phyloP scores from a whole-genome alignment of 305 asterid species.

The Plantago coronopus region DNA sequence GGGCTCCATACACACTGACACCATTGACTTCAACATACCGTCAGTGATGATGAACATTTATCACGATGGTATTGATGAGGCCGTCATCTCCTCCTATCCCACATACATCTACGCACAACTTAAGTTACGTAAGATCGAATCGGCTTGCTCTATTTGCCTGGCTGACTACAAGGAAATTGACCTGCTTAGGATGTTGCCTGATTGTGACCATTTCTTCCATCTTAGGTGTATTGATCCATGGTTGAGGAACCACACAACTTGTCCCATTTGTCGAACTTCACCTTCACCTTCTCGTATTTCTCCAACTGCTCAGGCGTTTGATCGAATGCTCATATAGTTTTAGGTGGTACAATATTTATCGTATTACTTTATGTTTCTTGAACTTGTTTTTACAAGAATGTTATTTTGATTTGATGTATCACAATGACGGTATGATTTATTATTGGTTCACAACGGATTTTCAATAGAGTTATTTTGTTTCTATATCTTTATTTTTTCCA shows the following conservation, averaged over 20 bases:
- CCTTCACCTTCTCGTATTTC: not conserved
- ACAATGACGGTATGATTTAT: too few species aligned
- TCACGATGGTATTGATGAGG: conserved; percentile 27
- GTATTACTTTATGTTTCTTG: too few species aligned
- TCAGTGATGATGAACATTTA: not conserved
- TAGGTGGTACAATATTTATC: not conserved
- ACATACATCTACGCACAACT: conserved; percentile 32
- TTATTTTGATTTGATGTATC: too few species aligned
- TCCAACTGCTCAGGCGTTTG: not conserved
- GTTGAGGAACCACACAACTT: conserved; percentile 48
- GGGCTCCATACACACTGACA: not conserved
- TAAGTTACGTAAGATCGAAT: conserved; percentile 24
- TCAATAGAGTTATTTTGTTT: too few species aligned
- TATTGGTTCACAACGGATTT: too few species aligned
- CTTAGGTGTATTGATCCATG: conserved; percentile 55
- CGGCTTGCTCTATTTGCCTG: conserved; percentile 55
- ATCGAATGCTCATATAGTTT: not conserved
- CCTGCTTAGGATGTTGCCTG: conserved; percentile 43
- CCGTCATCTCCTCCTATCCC: conserved; percentile 34
- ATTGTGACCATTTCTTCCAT: conserved; percentile 58
- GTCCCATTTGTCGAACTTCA: conserved; percentile 51
- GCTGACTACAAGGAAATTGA: conserved; percentile 50
- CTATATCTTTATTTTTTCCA: too few species aligned
- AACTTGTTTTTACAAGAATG: too few species aligned
- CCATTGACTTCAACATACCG: not conserved